Percentiles rank a stretch among this genome's conserved stretches.
phyloP scores from a whole-genome alignment of 345 rosid species.

The Eucalyptus shirleyi region DNA sequence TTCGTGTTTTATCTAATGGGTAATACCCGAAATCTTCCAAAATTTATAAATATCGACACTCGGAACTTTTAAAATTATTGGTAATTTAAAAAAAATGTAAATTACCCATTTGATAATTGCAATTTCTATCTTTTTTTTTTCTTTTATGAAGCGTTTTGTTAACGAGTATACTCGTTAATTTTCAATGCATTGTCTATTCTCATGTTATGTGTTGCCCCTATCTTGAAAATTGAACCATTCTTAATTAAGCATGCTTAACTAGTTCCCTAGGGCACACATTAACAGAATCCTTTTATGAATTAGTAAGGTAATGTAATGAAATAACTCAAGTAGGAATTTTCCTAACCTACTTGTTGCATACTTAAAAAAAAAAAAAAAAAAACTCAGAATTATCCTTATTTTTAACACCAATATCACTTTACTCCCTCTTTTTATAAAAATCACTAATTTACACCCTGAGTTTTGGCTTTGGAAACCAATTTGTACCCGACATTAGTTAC shows the following conservation, averaged over 20 bases:
- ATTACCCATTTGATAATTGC: neutral
- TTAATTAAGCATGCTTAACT: neutral
- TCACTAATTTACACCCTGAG: neutral
- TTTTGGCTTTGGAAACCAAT: neutral
- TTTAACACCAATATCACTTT: neutral
- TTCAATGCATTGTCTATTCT: neutral
- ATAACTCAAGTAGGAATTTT: neutral
- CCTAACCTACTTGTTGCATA: neutral
- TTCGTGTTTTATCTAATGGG: neutral
- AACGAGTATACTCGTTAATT: neutral
- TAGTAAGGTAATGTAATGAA: neutral
- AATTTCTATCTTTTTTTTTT: no score
- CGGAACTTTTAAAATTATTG: no score
- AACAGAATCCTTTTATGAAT: neutral
- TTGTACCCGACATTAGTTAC: neutral
- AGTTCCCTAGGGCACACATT: neutral
- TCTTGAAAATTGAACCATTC: neutral
- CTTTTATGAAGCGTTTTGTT: neutral
- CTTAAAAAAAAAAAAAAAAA: neutral
- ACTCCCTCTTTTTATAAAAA: neutral
- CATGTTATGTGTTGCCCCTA: neutral
- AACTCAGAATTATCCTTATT: neutral
- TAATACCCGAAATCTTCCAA: no score
- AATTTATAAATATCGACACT: neutral
- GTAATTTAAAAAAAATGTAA: no score